Evolutionary conservation across 345 rosid genomes (phyloP).

Genomic region (Dipteronia sinensis): DNA sequence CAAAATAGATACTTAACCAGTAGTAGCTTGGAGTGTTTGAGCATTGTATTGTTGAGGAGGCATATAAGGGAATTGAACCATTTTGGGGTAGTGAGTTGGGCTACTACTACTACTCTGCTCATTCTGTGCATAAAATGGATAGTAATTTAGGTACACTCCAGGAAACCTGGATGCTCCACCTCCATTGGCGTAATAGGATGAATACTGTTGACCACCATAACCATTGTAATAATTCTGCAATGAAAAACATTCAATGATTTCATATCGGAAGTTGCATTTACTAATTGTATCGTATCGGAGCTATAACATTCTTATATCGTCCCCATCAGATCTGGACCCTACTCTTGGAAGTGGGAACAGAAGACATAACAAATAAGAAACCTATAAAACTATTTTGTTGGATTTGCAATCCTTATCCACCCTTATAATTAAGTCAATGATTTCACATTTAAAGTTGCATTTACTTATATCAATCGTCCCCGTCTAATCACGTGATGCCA

Average conservation of each 20-base stretch:
- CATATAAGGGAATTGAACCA: conserved; percentile 8
- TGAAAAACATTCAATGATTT: not conserved
- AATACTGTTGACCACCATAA: conserved; percentile 43
- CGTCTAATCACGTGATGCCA: no score
- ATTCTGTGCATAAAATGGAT: conserved; percentile 13
- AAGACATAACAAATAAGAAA: not conserved
- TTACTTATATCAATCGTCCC: no score
- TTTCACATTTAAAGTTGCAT: no score
- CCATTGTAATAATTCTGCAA: conserved; percentile 51
- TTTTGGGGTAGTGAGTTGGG: conserved; percentile 11
- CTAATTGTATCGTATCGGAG: not conserved
- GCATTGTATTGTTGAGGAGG: conserved; percentile 14
- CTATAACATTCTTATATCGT: not conserved
- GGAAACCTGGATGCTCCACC: conserved; percentile 25
- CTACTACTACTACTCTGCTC: not conserved
- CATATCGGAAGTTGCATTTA: not conserved
- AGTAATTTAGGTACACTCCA: conserved; percentile 10
- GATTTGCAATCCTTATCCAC: no score
- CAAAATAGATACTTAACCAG: conserved; percentile 3
- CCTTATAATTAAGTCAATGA: no score
- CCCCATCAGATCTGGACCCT: not conserved
- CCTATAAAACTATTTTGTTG: not conserved
- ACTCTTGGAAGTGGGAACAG: not conserved
- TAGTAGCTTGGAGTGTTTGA: not conserved
- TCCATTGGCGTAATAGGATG: conserved; percentile 31